Percentiles rank a stretch among this genome's conserved stretches.
Conservation (phyloP, 768 basidiomycete genomes). For the Dioszegia hungarica region DNA sequence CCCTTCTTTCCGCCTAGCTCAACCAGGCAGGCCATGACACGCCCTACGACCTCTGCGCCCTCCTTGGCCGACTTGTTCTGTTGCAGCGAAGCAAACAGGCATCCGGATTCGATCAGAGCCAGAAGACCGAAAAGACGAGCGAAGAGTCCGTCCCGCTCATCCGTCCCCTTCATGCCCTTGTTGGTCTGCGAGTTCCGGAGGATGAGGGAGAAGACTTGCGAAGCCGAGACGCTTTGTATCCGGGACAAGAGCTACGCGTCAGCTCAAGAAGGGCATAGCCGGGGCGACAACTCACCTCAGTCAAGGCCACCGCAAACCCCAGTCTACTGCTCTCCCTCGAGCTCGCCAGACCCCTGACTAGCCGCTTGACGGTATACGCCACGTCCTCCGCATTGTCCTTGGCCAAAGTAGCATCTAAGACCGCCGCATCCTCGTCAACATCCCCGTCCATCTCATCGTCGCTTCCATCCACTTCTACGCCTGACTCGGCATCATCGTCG, state of each 20-base stretch:
- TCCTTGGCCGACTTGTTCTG: conserved; percentile 55
- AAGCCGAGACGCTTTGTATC: conserved; percentile 68
- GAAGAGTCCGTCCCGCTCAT: conserved; percentile 87
- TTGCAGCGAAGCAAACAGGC: conserved; percentile 55
- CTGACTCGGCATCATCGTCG: conserved; percentile 35
- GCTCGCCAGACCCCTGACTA: conserved; percentile 83
- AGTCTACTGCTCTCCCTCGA: conserved; percentile 87
- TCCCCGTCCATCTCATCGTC: conserved; percentile 39
- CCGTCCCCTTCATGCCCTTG: conserved; percentile 77
- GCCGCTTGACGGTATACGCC: conserved; percentile 79
- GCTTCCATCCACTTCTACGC: conserved; percentile 36
- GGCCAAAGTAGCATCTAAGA: conserved; percentile 52
- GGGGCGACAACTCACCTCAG: conserved; percentile 62
- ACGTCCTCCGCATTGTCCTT: conserved; percentile 80
- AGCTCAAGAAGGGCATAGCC: not conserved
- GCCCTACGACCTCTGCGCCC: conserved; percentile 56
- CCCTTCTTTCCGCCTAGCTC: conserved; percentile 74
- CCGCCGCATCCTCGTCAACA: conserved; percentile 18
- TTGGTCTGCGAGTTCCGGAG: conserved; percentile 65
- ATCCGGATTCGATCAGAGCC: conserved; percentile 75
- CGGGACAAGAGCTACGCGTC: conserved; percentile 65
- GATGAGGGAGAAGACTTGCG: conserved; percentile 71
- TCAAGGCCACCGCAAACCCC: conserved; percentile 92
- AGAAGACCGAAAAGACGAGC: conserved; percentile 86
- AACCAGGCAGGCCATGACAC: conserved; percentile 60